Conservation (phyloP, 345 rosid species). For the Dipteronia sinensis region DNA sequence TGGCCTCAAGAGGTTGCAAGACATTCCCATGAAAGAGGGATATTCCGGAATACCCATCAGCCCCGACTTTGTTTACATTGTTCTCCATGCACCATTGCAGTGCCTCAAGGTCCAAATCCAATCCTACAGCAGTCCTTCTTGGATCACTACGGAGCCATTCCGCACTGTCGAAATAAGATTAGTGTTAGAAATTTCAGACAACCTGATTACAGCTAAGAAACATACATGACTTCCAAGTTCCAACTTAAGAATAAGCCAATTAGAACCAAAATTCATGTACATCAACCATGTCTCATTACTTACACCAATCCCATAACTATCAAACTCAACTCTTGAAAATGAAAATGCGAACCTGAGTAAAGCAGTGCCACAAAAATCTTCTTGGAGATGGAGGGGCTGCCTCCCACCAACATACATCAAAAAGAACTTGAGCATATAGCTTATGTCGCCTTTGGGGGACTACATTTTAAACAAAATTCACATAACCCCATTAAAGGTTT, state of each 20-base stretch:
- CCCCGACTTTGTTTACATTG: slow-evolving; percentile 63
- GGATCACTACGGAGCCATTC: slow-evolving; percentile 85
- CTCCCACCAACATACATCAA: slow-evolving; percentile 81
- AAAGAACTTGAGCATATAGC: slow-evolving; percentile 88
- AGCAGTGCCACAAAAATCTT: slow-evolving; percentile 97
- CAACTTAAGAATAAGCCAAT: background rate
- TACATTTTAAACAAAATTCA: slow-evolving; percentile 33
- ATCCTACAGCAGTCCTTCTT: slow-evolving; percentile 83
- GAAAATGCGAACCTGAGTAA: slow-evolving; percentile 56
- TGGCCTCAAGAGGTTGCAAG: slow-evolving; percentile 70
- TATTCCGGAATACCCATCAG: slow-evolving; percentile 71
- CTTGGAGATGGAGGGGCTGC: slow-evolving; percentile 84
- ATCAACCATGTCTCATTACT: background rate
- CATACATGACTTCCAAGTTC: background rate
- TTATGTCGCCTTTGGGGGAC: slow-evolving; percentile 93
- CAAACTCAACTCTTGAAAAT: background rate
- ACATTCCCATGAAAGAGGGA: slow-evolving; percentile 85
- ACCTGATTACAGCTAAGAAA: background rate
- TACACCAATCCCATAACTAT: background rate
- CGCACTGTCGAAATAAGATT: slow-evolving; percentile 42
- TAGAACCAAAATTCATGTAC: background rate
- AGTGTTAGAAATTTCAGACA: background rate
- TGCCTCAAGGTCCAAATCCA: slow-evolving; percentile 88
- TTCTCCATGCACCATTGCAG: slow-evolving; percentile 81
- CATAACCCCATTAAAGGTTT: slow-evolving; percentile 4